Evolutionary conservation across 75 land plant genomes (phyloP).

Genomic region (Picea sitchensis): DNA sequence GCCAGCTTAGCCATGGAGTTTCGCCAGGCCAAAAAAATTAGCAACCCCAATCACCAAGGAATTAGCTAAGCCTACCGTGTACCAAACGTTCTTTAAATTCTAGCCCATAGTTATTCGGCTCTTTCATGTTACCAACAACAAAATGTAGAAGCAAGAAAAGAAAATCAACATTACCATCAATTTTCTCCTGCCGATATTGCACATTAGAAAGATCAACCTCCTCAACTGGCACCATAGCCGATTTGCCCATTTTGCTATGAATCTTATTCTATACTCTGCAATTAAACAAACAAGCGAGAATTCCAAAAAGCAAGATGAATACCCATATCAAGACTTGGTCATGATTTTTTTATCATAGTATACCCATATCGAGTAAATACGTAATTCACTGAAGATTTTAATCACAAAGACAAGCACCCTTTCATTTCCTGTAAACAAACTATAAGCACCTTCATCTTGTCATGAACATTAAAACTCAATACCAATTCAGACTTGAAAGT

Average conservation of each 20-base stretch:
- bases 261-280: not conserved
- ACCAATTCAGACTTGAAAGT: too few relatives aligned
- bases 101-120: not conserved
- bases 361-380: too few relatives aligned
- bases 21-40: too few relatives aligned
- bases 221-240: constrained; percentile 48
- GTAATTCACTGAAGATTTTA: too few relatives aligned
- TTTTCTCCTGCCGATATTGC: constrained; percentile 30
- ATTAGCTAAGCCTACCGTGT: not conserved
- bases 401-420: too few relatives aligned
- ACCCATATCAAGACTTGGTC: not conserved
- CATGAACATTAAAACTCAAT: too few relatives aligned
- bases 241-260: constrained; percentile 29
- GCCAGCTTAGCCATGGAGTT: too few relatives aligned
- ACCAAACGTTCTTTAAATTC: too few relatives aligned
- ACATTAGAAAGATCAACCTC: constrained; percentile 44
- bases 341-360: too few relatives aligned
- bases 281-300: not conserved
- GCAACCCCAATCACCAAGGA: too few relatives aligned
- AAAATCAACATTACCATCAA: constrained; percentile 25
- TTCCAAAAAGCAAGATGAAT: not conserved
- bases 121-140: not conserved
- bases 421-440: too few relatives aligned
- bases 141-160: not conserved
- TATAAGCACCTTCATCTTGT: too few relatives aligned